Conservation (phyloP, 495 filamentous ascomycete genomes). For the Terfezia claveryi region DNA sequence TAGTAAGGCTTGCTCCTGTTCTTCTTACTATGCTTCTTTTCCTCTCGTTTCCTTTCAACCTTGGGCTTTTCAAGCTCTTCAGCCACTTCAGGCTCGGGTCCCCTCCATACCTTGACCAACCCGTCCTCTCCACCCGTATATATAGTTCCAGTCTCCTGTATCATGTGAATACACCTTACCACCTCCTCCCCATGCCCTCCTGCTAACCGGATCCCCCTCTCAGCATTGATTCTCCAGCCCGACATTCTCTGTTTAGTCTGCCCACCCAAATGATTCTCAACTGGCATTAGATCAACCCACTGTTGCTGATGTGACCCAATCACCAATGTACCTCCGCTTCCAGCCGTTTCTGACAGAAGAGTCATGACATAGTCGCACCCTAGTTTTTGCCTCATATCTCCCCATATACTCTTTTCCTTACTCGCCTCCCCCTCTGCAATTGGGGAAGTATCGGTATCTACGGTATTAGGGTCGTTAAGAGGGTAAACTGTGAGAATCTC, state of each 20-base stretch:
- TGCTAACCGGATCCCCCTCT: constrained; percentile 37
- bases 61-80: too few species aligned
- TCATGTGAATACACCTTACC: constrained; percentile 53
- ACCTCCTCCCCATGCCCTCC: constrained; percentile 72
- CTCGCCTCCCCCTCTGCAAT: constrained; percentile 27
- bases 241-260: constrained; percentile 18
- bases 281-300: constrained; percentile 43
- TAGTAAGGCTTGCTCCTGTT: too few species aligned
- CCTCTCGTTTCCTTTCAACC: too few species aligned
- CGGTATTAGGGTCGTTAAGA: constrained; percentile 17
- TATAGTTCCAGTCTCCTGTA: constrained; percentile 43
- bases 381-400: constrained; percentile 50
- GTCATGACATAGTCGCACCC: constrained; percentile 68
- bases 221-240: constrained; percentile 38
- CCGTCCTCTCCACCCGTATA: constrained; percentile 68
- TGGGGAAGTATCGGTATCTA: too few species aligned
- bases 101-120: constrained; percentile 40
- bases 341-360: constrained; percentile 32
- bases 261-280: constrained; percentile 13
- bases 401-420: constrained; percentile 28
- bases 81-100: too few species aligned
- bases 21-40: too few species aligned
- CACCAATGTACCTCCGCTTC: constrained; percentile 37
- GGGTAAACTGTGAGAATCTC: constrained; percentile 60
- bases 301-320: constrained; percentile 39